These are phyloP conservation scores for Lactarius quietus DNA, from an alignment of 768 basidiomycete species.

Conservation along the genomic window DNA sequence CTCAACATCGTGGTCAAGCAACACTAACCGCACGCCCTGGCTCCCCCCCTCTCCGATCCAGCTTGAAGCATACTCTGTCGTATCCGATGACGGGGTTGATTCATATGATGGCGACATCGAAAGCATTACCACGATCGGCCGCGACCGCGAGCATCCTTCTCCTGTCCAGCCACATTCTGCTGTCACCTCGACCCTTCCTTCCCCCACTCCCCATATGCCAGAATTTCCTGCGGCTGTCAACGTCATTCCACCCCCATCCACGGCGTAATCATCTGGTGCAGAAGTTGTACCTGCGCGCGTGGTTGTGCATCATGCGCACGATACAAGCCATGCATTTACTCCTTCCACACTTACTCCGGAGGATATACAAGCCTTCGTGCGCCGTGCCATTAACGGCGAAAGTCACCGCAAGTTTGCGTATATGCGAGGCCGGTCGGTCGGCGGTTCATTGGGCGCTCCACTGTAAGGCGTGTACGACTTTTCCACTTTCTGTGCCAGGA, in stretches of 20 bases:
- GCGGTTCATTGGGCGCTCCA: not conserved
- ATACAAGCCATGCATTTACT: conserved; percentile 43
- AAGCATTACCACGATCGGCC: conserved; percentile 61
- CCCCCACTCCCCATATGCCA: conserved; percentile 14
- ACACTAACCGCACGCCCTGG: conserved; percentile 10
- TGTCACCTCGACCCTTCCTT: conserved; percentile 26
- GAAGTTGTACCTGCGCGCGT: conserved; percentile 22
- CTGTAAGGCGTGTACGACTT: conserved; percentile 89
- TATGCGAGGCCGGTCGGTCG: conserved; percentile 88
- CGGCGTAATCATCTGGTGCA: conserved; percentile 23
- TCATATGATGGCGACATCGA: conserved; percentile 91
- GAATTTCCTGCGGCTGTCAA: conserved; percentile 18
- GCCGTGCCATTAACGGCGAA: conserved; percentile 70
- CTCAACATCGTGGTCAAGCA: conserved; percentile 28
- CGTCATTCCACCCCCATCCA: conserved; percentile 11
- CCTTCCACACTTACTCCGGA: conserved; percentile 64
- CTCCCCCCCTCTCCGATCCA: conserved; percentile 27
- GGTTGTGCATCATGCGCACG: conserved; percentile 19
- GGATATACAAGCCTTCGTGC: conserved; percentile 79
- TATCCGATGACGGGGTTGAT: conserved; percentile 73
- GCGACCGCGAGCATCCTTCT: conserved; percentile 37
- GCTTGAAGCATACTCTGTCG: conserved; percentile 40
- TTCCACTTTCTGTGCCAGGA: conserved; percentile 64
- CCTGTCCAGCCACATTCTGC: conserved; percentile 29
- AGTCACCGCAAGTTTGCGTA: conserved; percentile 66